Percentiles rank a stretch among this genome's conserved stretches.
phyloP scores from a whole-genome alignment of 2,329 filamentous ascomycete species.

The Claviceps monticola region DNA sequence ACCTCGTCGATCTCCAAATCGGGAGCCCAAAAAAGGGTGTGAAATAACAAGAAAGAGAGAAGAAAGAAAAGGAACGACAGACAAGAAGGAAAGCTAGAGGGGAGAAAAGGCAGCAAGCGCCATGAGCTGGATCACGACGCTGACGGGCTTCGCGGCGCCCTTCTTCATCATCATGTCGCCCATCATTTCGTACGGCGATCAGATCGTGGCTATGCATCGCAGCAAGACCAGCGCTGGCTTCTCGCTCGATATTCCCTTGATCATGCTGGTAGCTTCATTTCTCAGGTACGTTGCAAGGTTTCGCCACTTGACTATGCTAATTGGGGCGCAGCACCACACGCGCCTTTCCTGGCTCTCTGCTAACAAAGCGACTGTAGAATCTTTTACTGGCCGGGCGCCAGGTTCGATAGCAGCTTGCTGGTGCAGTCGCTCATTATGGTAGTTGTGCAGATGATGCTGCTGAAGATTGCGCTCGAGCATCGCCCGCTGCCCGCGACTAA shows the following conservation, averaged over 20 bases:
- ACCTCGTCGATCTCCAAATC: no score
- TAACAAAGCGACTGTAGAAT: conserved; percentile 29
- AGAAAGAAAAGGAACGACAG: not conserved
- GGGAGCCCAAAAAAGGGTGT: no score
- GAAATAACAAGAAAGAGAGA: not conserved
- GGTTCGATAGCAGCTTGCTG: conserved; percentile 49
- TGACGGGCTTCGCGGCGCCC: conserved; percentile 45
- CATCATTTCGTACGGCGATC: conserved; percentile 51
- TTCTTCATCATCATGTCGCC: conserved; percentile 51
- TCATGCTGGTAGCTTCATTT: conserved; percentile 57
- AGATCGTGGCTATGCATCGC: conserved; percentile 50
- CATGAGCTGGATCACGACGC: conserved; percentile 29
- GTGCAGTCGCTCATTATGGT: conserved; percentile 55
- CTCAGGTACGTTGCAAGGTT: conserved; percentile 34
- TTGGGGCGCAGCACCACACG: no score
- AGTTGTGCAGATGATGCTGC: conserved; percentile 44
- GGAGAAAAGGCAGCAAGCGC: not conserved
- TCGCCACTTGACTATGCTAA: no score
- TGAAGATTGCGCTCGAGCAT: conserved; percentile 56
- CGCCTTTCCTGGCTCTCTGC: no score
- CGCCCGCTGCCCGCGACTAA: conserved; percentile 45
- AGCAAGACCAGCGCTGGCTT: conserved; percentile 52
- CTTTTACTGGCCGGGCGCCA: conserved; percentile 56
- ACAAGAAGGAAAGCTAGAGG: not conserved
- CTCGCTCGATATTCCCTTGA: conserved; percentile 57